Percentiles rank a stretch among this genome's conserved stretches.
Conservation (phyloP, 495 filamentous ascomycete species). For the Daldinia caldariorum region DNA sequence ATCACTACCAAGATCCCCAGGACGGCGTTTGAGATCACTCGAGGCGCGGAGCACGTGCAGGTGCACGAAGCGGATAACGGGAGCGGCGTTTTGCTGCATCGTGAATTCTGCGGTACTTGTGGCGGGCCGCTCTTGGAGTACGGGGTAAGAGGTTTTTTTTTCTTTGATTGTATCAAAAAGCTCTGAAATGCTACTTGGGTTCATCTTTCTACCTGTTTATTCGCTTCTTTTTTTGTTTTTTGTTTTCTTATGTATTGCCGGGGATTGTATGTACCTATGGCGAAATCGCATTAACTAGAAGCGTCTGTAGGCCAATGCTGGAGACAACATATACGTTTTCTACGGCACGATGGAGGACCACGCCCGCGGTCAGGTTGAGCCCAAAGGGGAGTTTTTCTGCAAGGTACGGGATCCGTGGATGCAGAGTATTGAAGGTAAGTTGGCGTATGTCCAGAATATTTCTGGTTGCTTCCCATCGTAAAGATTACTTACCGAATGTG, state of each 20-base stretch:
- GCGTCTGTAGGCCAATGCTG: slow-evolving; percentile 59
- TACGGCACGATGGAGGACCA: slow-evolving; percentile 71
- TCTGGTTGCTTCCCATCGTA: background rate
- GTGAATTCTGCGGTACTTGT: slow-evolving; percentile 72
- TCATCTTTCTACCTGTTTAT: background rate
- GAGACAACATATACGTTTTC: slow-evolving; percentile 69
- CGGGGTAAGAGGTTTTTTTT: slow-evolving; percentile 59
- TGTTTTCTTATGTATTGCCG: background rate
- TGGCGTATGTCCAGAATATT: background rate
- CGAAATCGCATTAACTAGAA: background rate
- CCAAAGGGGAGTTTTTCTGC: slow-evolving; percentile 78
- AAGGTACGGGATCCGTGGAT: slow-evolving; percentile 67
- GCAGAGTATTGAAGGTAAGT: slow-evolving; percentile 67
- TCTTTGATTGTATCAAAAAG: background rate
- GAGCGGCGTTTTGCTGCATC: slow-evolving; percentile 60
- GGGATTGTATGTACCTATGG: background rate
- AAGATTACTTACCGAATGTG: background rate
- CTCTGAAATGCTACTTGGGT: background rate
- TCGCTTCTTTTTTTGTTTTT: background rate
- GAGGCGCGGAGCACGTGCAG: background rate
- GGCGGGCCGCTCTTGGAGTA: slow-evolving; percentile 72
- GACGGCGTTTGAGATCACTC: slow-evolving; percentile 51
- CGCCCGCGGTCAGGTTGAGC: slow-evolving; percentile 60
- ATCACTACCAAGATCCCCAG: slow-evolving; percentile 70
- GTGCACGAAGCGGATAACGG: slow-evolving; percentile 68